Percentiles rank a stretch among this genome's conserved stretches.
phyloP scores from a whole-genome alignment of 2,329 filamentous ascomycete species.

The Teratosphaeria destructans region DNA sequence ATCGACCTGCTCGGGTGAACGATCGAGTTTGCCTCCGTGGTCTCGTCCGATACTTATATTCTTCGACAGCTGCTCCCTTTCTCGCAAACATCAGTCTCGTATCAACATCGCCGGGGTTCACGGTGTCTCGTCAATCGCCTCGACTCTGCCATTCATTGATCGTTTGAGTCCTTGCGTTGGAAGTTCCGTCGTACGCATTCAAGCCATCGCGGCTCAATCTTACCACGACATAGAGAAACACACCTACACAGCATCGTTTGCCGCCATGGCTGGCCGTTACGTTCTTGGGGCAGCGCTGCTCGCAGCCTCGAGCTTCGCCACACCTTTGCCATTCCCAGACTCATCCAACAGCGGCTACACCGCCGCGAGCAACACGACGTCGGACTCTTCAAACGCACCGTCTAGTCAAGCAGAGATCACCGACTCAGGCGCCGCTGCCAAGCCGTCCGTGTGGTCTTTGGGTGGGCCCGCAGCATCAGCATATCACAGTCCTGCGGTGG shows the following conservation, averaged over 20 bases:
- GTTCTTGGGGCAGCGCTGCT: not conserved
- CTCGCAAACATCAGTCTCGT: too few relatives aligned
- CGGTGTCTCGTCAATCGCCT: not conserved
- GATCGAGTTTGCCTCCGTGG: not conserved
- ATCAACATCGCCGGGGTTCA: not conserved
- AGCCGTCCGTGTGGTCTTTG: slow-evolving; percentile 3
- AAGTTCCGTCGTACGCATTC: not conserved
- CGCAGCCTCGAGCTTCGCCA: not conserved
- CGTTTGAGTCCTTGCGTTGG: not conserved
- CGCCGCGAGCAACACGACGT: slow-evolving; percentile 1
- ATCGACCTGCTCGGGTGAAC: not conserved
- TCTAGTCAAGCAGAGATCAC: not conserved
- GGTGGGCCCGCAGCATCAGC: slow-evolving; percentile 8
- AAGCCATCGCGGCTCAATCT: not conserved
- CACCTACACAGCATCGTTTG: not conserved
- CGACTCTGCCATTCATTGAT: not conserved
- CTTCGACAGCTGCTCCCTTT: not conserved
- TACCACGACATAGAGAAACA: not conserved
- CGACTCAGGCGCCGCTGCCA: slow-evolving; percentile 1
- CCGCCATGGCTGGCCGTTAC: not conserved
- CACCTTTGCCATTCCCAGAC: not conserved
- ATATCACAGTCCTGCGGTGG: slow-evolving; percentile 11
- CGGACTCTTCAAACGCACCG: slow-evolving; percentile 2
- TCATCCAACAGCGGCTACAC: not conserved
- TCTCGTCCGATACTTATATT: not conserved